Evolutionary conservation across 768 basidiomycete species (phyloP).

Genomic region (Pleurotus eryngii): DNA sequence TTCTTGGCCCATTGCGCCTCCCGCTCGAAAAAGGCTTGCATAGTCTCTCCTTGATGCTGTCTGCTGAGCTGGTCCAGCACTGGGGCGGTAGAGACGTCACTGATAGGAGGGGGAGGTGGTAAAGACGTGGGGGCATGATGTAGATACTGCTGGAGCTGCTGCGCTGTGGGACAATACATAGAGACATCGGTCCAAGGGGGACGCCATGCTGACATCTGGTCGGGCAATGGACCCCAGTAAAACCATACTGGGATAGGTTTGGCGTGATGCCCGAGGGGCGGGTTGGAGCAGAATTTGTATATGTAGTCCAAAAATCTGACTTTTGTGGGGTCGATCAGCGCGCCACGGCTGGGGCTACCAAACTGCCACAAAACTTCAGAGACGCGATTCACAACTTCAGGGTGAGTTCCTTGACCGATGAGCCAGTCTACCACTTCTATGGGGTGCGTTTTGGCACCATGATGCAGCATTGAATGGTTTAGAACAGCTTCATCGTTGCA

Average conservation of each 20-base stretch:
- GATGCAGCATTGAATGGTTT: neutral
- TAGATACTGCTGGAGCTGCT: neutral
- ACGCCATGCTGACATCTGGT: neutral
- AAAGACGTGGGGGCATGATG: neutral
- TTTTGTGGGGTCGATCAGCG: neutral
- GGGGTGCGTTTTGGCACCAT: neutral
- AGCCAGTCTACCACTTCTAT: neutral
- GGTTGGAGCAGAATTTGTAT: neutral
- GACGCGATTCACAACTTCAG: neutral
- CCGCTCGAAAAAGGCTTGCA: constrained; percentile 5
- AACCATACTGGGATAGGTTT: neutral
- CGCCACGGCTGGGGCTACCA: neutral
- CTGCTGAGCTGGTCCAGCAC: neutral
- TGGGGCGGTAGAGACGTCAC: neutral
- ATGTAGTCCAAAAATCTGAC: constrained; percentile 1
- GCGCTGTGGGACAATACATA: neutral
- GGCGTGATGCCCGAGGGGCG: neutral
- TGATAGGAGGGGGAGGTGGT: neutral
- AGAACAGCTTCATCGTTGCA: neutral
- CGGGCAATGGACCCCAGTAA: neutral
- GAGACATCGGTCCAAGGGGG: neutral
- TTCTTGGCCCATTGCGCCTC: neutral
- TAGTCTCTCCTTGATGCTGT: constrained; percentile 1
- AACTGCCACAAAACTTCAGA: neutral
- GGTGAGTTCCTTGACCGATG: neutral